Percentiles rank a stretch among this genome's conserved stretches.
phyloP scores from a whole-genome alignment of 2,329 filamentous ascomycete species.

The Pseudogymnoascus verrucosus region DNA sequence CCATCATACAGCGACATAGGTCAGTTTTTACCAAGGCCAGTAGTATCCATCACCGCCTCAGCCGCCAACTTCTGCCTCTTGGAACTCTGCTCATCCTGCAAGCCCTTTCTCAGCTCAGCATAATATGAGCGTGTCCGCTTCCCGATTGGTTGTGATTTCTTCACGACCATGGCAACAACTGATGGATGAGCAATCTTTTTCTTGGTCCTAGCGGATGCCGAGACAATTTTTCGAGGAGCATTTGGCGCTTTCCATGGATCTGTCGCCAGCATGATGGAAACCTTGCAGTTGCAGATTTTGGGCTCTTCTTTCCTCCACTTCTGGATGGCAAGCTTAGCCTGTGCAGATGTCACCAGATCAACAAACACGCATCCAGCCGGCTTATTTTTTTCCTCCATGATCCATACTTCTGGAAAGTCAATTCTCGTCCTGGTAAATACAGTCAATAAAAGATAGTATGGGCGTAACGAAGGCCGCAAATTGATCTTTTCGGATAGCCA shows the following conservation, averaged over 20 bases:
- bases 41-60: neutral
- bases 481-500: neutral
- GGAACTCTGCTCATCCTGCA: neutral
- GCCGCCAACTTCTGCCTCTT: neutral
- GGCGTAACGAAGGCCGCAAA: neutral
- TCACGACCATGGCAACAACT: neutral
- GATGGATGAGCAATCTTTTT: neutral
- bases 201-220: neutral
- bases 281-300: neutral
- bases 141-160: neutral
- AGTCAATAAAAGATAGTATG: neutral
- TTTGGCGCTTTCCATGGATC: neutral
- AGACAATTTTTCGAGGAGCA: neutral
- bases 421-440: neutral
- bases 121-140: neutral
- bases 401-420: neutral
- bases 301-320: neutral
- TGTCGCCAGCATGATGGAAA: neutral
- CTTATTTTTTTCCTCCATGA: neutral
- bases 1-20: neutral
- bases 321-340: neutral
- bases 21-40: neutral
- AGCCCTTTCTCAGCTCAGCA: neutral
- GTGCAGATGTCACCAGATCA: neutral
- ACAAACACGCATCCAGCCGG: neutral